Evolutionary conservation across 2,329 filamentous ascomycete genomes (phyloP), one percentile per base, ranked within the genome.

Genomic region (Fusarium buharicum): DNA sequence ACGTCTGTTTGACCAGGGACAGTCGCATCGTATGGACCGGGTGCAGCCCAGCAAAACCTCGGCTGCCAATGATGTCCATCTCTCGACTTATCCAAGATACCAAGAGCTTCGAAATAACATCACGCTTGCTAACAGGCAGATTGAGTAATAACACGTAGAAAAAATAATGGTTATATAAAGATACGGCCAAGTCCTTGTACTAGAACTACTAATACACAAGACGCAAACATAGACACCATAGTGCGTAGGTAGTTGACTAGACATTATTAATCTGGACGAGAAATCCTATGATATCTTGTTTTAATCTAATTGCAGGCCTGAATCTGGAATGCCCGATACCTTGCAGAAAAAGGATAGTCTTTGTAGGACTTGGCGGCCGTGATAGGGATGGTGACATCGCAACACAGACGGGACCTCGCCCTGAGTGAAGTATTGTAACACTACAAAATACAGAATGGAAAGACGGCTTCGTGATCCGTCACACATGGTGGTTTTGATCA

Each of bases 371-470:
- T 53, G 41, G 54, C 18, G 27, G 33, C 34, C 27, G 33, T 28
- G 7, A 33, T 31, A 44, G 40, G 37, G 41, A 38, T 49, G 38
- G 55, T 59, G 56, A 55, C 41, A 22, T 38, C 30, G 34, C 17
- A 48, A 33, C 40, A 47, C 39, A 30, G 43, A 31, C 43, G 31
- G 41, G 20, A 43, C n/a, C 18, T 24, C 28, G 10, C 28, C 24
- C 28, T 20, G 38, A 60, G 33, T 13, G 40, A 59, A 22, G 30
- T n/a, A 47, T 59, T 43, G 56, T 55, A 59, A 59, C 54, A 55
- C 56, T 56, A 38, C 41, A 48, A 43, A 47, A 55, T 49, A 55
- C 47, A 48, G 55, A 60, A 28, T 59, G 56, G 55, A 43, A 59
- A 59, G 14, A 39, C 20, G 18, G 22, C 59, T 55, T 49, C 48